These are phyloP conservation scores for Crucihimalaya himalaica DNA, from an alignment of 345 rosid genomes.

Conservation along the genomic window DNA sequence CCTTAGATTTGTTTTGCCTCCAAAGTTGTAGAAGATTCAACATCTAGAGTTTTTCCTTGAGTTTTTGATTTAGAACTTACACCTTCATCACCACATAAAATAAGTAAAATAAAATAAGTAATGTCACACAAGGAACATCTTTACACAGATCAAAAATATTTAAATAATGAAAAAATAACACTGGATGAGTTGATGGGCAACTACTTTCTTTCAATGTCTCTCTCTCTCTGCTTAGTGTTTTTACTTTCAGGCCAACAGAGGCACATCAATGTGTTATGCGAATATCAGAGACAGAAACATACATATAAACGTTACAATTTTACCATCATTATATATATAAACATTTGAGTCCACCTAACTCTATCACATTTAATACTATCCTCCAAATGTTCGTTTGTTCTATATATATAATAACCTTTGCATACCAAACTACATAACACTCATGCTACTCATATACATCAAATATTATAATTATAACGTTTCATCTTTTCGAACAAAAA, in stretches of 20 bases:
- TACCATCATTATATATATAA: not conserved
- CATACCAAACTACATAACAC: conserved; percentile 20
- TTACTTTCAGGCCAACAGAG: conserved; percentile 28
- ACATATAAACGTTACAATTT: not conserved
- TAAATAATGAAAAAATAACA: no score
- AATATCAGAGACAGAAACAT: conserved; percentile 2
- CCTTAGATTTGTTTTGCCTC: no score
- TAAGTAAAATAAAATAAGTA: no score
- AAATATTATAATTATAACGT: not conserved
- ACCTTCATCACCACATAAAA: no score
- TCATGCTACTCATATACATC: conserved; percentile 7
- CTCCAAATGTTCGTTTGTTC: not conserved
- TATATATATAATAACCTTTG: conserved; percentile 26
- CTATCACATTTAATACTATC: conserved; percentile 23
- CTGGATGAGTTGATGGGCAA: no score
- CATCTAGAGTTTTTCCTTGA: no score
- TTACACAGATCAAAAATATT: no score
- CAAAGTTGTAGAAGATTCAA: no score
- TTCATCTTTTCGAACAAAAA: not conserved
- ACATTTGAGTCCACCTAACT: conserved; percentile 17
- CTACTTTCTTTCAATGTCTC: conserved; percentile 37
- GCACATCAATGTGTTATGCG: conserved; percentile 20
- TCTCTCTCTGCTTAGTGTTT: conserved; percentile 16
- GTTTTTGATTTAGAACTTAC: no score
- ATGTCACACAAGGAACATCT: no score